These are phyloP conservation scores for Cutaneotrichosporon sp. DNA, from an alignment of 1,284 basidiomycete species.

Conservation along the genomic window DNA sequence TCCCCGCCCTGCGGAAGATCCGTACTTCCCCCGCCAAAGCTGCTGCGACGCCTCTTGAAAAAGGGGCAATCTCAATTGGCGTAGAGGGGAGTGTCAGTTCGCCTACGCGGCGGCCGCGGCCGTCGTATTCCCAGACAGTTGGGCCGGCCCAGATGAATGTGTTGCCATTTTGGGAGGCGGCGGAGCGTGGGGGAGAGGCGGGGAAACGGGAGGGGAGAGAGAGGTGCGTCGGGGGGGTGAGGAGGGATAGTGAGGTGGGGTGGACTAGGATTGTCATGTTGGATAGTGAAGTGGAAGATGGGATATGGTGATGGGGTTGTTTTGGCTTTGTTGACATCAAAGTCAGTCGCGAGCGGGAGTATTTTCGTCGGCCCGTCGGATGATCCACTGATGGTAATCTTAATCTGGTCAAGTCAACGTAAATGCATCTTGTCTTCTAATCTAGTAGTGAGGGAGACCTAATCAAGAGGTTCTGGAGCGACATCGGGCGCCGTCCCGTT, in stretches of 20 bases:
- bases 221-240: slow-evolving; percentile 3
- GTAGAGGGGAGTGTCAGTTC: slow-evolving; percentile 16
- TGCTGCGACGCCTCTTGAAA: slow-evolving; percentile 5
- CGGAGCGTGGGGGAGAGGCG: slow-evolving; percentile 8
- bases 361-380: background rate
- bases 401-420: too few species aligned
- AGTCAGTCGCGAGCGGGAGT: slow-evolving; percentile 1
- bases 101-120: slow-evolving; percentile 24
- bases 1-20: slow-evolving; percentile 14
- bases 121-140: slow-evolving; percentile 32
- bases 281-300: background rate
- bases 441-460: background rate
- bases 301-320: background rate
- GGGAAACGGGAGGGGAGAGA: slow-evolving; percentile 28
- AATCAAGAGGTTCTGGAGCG: slow-evolving; percentile 3
- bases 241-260: slow-evolving; percentile 4
- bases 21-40: background rate
- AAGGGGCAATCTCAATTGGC: background rate
- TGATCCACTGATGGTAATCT: too few species aligned
- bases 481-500: background rate
- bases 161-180: slow-evolving; percentile 13
- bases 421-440: background rate
- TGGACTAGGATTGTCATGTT: slow-evolving; percentile 16
- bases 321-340: background rate
- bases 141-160: slow-evolving; percentile 20